These are phyloP conservation scores for Thelonectria rubi DNA, from an alignment of 2,329 filamentous ascomycete species.

Conservation along the genomic window DNA sequence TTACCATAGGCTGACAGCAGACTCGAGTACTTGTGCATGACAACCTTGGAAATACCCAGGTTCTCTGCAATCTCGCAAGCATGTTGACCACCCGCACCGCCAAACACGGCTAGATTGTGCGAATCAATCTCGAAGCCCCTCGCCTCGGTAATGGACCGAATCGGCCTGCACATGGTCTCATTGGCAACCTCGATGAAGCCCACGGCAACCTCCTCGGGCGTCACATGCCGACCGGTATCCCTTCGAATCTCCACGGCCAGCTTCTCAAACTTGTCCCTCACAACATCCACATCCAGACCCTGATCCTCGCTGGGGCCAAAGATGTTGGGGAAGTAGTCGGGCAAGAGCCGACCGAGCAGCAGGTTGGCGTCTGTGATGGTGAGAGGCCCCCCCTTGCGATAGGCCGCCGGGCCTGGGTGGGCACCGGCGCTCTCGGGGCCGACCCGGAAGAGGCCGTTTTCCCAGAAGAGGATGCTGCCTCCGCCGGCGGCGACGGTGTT, in stretches of 20 bases:
- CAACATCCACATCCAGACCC: no score
- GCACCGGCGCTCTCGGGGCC: conserved; percentile 77
- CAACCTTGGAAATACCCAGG: conserved; percentile 50
- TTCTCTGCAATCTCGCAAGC: conserved; percentile 52
- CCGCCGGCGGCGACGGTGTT: conserved; percentile 70
- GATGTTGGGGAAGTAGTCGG: conserved; percentile 66
- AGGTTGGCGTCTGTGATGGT: conserved; percentile 78
- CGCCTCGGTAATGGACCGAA: conserved; percentile 75
- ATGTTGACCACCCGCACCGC: conserved; percentile 76
- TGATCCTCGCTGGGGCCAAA: conserved; percentile 33
- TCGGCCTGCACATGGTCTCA: conserved; percentile 78
- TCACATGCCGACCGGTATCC: neutral
- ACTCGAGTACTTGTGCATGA: conserved; percentile 53
- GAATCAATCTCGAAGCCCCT: conserved; percentile 43
- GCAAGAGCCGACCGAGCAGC: conserved; percentile 66
- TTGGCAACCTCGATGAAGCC: conserved; percentile 80
- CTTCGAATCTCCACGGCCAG: no score
- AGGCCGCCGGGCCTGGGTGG: conserved; percentile 75
- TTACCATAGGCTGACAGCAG: conserved; percentile 55
- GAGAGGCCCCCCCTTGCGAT: conserved; percentile 73
- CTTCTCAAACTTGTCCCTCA: no score
- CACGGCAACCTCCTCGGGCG: conserved; percentile 56
- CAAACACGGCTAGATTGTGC: conserved; percentile 56
- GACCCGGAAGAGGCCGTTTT: conserved; percentile 75
- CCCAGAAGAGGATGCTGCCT: conserved; percentile 67